Conservation (phyloP, 2,329 filamentous ascomycete genomes). For the Ascochyta clinopodiicola region DNA sequence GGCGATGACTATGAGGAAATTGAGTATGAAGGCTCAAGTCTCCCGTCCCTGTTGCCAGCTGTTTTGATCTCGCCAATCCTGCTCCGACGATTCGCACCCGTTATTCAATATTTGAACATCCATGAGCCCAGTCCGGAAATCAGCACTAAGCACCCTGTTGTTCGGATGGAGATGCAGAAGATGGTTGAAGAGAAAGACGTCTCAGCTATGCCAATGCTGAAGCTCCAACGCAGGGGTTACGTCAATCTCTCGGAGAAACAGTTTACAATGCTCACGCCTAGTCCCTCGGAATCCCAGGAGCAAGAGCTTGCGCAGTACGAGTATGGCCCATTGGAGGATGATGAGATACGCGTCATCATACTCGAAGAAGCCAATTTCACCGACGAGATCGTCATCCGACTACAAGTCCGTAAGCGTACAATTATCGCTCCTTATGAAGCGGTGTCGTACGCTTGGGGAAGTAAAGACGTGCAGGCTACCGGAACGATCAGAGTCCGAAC, state of each 20-base stretch:
- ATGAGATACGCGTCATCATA: neutral
- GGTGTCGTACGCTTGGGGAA: conserved; percentile 1
- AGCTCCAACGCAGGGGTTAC: neutral
- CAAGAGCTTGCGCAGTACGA: no score
- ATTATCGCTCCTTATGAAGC: neutral
- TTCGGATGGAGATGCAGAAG: neutral
- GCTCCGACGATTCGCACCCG: neutral
- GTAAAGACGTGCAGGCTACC: neutral
- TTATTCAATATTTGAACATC: neutral
- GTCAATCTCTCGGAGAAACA: no score
- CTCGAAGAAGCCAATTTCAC: neutral
- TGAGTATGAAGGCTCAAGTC: neutral
- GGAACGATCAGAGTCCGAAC: neutral
- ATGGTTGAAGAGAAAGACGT: neutral
- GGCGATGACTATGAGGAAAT: neutral
- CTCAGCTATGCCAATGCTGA: neutral
- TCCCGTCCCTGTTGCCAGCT: neutral
- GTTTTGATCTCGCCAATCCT: neutral
- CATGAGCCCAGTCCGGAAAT: neutral
- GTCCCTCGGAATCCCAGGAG: no score
- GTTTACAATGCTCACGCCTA: neutral
- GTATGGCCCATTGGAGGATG: neutral
- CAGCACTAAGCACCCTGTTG: neutral
- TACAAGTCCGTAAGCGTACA: neutral
- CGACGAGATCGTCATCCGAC: neutral